Conservation (phyloP, 2,329 filamentous ascomycete genomes). For the Cladosporium sp. region DNA sequence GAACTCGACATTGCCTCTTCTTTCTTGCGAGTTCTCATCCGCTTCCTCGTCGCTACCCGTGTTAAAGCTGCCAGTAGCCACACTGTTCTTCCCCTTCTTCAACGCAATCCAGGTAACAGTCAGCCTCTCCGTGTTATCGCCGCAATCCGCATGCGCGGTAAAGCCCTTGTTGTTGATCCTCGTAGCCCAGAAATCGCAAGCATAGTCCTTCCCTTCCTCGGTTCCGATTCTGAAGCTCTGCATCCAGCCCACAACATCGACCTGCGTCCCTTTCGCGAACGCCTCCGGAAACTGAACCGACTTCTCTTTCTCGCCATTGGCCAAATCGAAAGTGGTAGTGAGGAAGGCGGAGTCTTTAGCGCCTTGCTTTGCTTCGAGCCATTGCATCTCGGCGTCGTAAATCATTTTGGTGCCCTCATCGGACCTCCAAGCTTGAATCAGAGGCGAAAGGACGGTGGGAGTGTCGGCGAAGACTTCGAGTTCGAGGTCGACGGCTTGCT, state of each 20-base stretch:
- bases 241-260: conserved; percentile 12
- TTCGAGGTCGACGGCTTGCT: conserved; percentile 6
- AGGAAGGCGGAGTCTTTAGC: conserved; percentile 8
- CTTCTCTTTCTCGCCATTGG: conserved; percentile 9
- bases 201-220: conserved; percentile 3
- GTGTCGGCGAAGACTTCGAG: conserved; percentile 10
- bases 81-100: conserved; percentile 15
- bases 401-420: conserved; percentile 11
- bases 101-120: conserved; percentile 14
- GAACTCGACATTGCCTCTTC: conserved; percentile 12
- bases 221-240: conserved; percentile 14
- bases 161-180: conserved; percentile 14
- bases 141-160: conserved; percentile 13
- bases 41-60: conserved; percentile 7
- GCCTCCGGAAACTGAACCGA: conserved; percentile 4
- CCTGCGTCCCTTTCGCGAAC: conserved; percentile 8
- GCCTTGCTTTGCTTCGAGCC: conserved; percentile 9
- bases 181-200: conserved; percentile 11
- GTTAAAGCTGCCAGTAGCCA: conserved; percentile 14
- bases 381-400: conserved; percentile 11
- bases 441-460: not conserved
- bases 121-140: conserved; percentile 13
- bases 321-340: conserved; percentile 6
- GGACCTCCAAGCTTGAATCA: conserved; percentile 10
- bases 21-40: conserved; percentile 1